Evolutionary conservation across 2,329 filamentous ascomycete genomes (phyloP).

Genomic region (Xylariaceae sp.): DNA sequence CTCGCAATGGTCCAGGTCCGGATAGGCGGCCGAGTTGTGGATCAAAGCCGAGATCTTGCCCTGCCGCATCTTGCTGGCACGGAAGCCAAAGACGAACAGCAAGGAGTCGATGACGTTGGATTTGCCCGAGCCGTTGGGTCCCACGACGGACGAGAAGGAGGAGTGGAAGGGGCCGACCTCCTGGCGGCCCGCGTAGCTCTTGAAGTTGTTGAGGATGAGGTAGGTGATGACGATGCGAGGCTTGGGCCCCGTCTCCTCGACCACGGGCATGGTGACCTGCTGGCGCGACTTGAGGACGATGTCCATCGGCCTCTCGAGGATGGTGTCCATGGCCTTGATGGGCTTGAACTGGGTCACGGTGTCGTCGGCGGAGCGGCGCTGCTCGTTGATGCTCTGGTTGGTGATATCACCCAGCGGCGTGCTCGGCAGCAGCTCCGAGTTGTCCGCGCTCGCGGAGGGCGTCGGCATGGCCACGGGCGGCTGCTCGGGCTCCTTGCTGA

Average conservation of each 20-base stretch:
- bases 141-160: slow-evolving; percentile 96
- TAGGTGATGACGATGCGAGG: slow-evolving; percentile 88
- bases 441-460: slow-evolving; percentile 46
- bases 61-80: slow-evolving; percentile 98
- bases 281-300: slow-evolving; percentile 84
- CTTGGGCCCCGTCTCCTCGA: slow-evolving; percentile 71
- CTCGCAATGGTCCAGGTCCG: slow-evolving; percentile 83
- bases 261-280: slow-evolving; percentile 50
- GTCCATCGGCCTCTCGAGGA: slow-evolving; percentile 85
- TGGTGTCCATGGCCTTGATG: slow-evolving; percentile 66
- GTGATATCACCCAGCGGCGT: slow-evolving; percentile 71
- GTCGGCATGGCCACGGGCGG: slow-evolving; percentile 33
- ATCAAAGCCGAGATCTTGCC: slow-evolving; percentile 97
- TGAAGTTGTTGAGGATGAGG: slow-evolving; percentile 91
- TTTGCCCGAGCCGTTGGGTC: slow-evolving; percentile 95
- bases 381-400: slow-evolving; percentile 55
- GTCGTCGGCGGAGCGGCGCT: slow-evolving; percentile 39
- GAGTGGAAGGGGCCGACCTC: slow-evolving; percentile 94
- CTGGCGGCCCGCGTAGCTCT: slow-evolving; percentile 93
- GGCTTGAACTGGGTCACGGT: slow-evolving; percentile 54
- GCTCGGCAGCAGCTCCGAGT: slow-evolving; percentile 35
- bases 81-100: slow-evolving; percentile 97
- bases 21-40: slow-evolving; percentile 86
- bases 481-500: slow-evolving; percentile 30
- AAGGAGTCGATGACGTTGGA: slow-evolving; percentile 98